Conservation (phyloP, 768 basidiomycete species). For the Tricholoma saponaceum region DNA sequence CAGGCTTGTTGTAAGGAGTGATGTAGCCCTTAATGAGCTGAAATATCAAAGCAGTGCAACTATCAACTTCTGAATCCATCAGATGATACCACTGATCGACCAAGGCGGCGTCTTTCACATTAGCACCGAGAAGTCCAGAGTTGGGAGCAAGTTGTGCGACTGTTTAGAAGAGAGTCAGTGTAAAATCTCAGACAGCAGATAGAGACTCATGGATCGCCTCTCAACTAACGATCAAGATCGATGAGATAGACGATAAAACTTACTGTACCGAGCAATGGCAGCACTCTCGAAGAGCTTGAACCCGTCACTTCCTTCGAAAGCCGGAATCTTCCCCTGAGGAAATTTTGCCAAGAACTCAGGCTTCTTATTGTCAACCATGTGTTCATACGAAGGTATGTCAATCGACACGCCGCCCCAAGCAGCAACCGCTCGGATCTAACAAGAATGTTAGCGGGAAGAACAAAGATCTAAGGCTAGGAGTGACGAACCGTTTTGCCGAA, state of each 20-base stretch:
- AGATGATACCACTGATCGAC: slow-evolving; percentile 85
- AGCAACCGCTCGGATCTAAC: slow-evolving; percentile 49
- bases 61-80: slow-evolving; percentile 60
- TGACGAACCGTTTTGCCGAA: neutral
- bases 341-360: slow-evolving; percentile 72
- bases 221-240: neutral
- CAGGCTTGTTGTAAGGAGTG: slow-evolving; percentile 75
- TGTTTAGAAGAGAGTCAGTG: slow-evolving; percentile 24
- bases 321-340: slow-evolving; percentile 79
- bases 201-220: neutral
- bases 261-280: slow-evolving; percentile 85
- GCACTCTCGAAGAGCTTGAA: slow-evolving; percentile 71
- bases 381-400: slow-evolving; percentile 52
- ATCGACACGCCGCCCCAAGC: slow-evolving; percentile 57
- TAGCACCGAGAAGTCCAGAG: slow-evolving; percentile 67
- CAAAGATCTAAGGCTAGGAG: neutral
- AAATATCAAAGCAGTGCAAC: slow-evolving; percentile 28
- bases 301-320: slow-evolving; percentile 68
- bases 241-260: slow-evolving; percentile 42
- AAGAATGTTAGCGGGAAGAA: neutral
- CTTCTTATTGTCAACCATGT: slow-evolving; percentile 63
- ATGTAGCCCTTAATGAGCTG: slow-evolving; percentile 42
- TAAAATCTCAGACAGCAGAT: neutral
- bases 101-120: slow-evolving; percentile 62
- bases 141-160: slow-evolving; percentile 76